These are phyloP conservation scores for Globisporangium ultimum DNA, from an alignment of 352 stramenopile genomes.

Conservation along the genomic window DNA sequence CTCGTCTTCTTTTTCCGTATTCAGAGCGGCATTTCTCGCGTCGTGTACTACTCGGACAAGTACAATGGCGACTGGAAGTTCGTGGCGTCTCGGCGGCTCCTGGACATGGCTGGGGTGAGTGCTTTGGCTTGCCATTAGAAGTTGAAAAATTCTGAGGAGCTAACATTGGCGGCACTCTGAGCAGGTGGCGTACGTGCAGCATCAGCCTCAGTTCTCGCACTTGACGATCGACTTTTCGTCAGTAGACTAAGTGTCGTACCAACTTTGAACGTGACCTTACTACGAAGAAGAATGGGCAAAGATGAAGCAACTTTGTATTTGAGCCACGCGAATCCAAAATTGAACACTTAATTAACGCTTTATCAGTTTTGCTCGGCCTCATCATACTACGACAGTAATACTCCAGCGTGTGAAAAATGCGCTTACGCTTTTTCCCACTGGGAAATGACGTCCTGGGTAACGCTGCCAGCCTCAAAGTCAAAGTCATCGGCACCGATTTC, in stretches of 20 bases:
- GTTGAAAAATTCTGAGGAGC: neutral
- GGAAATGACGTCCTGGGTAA: constrained; percentile 49
- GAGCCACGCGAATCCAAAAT: neutral
- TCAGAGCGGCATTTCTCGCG: constrained; percentile 92
- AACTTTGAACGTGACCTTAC: neutral
- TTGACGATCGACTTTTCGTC: constrained; percentile 71
- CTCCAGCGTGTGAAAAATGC: neutral
- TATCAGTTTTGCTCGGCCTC: neutral
- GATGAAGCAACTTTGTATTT: neutral
- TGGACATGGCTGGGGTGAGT: constrained; percentile 80
- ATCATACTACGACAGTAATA: neutral
- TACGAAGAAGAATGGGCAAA: neutral
- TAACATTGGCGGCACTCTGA: neutral
- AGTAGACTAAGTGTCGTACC: constrained; percentile 19
- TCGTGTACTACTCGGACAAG: constrained; percentile 97
- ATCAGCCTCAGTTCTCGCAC: constrained; percentile 48
- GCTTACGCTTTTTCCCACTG: constrained; percentile 51
- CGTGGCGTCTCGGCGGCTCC: constrained; percentile 76
- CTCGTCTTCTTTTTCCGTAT: too few relatives aligned
- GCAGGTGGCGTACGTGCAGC: constrained; percentile 52
- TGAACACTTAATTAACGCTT: constrained; percentile 2
- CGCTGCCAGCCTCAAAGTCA: constrained; percentile 45
- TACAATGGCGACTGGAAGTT: constrained; percentile 92
- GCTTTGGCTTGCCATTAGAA: neutral
- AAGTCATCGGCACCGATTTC: constrained; percentile 58